A percentile compares a stretch with the other conserved stretches of the same genome.
Conservation (phyloP, 2,329 filamentous ascomycete genomes). For the Sporothrix mexicana region DNA sequence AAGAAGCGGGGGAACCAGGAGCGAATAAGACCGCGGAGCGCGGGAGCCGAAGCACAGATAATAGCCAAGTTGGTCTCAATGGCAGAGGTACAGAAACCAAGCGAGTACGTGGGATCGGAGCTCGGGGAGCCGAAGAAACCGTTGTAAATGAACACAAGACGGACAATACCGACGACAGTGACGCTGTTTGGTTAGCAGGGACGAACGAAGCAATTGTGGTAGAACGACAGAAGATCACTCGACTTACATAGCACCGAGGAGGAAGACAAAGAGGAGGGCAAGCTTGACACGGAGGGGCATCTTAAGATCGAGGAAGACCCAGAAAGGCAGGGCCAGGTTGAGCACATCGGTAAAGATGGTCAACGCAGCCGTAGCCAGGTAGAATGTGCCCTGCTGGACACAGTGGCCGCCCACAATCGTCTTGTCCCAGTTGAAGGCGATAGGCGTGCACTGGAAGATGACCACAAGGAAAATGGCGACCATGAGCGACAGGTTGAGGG, state of each 20-base stretch:
- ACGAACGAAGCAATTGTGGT: neutral
- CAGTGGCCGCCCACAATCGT: slow-evolving; percentile 50
- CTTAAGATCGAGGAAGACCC: slow-evolving; percentile 44
- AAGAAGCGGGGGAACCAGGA: slow-evolving; percentile 39
- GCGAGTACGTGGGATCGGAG: slow-evolving; percentile 43
- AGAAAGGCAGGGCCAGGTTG: slow-evolving; percentile 52
- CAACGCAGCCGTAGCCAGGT: slow-evolving; percentile 47
- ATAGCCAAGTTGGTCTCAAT: slow-evolving; percentile 52
- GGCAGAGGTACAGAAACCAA: slow-evolving; percentile 47
- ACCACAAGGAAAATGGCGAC: slow-evolving; percentile 45
- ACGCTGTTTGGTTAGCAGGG: slow-evolving; percentile 41
- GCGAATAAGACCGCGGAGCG: slow-evolving; percentile 35
- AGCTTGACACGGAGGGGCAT: slow-evolving; percentile 44
- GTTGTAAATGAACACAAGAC: slow-evolving; percentile 45
- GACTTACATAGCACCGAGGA: slow-evolving; percentile 43
- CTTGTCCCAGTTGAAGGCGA: slow-evolving; percentile 53
- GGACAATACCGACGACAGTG: slow-evolving; percentile 46
- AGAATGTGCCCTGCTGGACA: slow-evolving; percentile 42
- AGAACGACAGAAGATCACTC: neutral
- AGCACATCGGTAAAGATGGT: slow-evolving; percentile 53
- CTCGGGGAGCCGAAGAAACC: slow-evolving; percentile 43
- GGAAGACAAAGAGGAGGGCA: slow-evolving; percentile 44
- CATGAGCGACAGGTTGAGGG: slow-evolving; percentile 44
- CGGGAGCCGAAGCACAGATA: slow-evolving; percentile 49
- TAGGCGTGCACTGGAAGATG: slow-evolving; percentile 50